Base-by-base conservation (phyloP, 2,329 filamentous ascomycete species). In the Fusarium tricinctum region DNA sequence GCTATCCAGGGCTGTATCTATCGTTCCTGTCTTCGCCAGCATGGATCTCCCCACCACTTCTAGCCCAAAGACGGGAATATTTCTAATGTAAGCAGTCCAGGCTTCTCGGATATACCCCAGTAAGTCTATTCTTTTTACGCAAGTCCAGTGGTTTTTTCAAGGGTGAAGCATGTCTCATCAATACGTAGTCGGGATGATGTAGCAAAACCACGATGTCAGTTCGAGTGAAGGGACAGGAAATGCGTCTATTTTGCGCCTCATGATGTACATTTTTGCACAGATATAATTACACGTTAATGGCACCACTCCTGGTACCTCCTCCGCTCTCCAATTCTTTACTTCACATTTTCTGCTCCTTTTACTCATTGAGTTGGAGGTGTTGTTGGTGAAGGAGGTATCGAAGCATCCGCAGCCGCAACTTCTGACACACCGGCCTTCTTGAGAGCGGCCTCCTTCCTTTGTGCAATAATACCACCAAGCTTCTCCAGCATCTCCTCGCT, bases 381-480 rank as follows among this genome's bases (percentile, higher is more conserved):
- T 49, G 69, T 53, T 22, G 63, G 58, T 48, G 70, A 55, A 39
- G 68, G 51, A n/a, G 71, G 43, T 54, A 59, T 65, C 49, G 71
- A 66, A 45, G 62, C 52, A 48, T 66, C 53, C 47, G 58, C 45
- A 43, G 69, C 20, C 17, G 62, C 62, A 50, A 74, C 77, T 63
- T 81, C 77, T 17, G 77, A 75, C 14, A 80, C 61, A n/a, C 78
- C 80, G 4, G 78, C 78, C 8, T 78, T 74, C 49, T 80, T 78
- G 68, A 83, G 71, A 8, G 78, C 77, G 58, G 74, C 75, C 58
- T 80, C 77, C 75, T 83, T 82, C 75, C 86, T 88, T 78, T 79
- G 80, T 35, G 85, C 86, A 78, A 90, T 89, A 70, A 89, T 78
- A 78, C 86, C 80, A 69, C 88, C 88, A 73, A 90, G 86, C 81